Evolutionary conservation across 768 basidiomycete genomes (phyloP), one percentile per base, ranked within the genome.

Genomic region (Crassisporium funariophilum): DNA sequence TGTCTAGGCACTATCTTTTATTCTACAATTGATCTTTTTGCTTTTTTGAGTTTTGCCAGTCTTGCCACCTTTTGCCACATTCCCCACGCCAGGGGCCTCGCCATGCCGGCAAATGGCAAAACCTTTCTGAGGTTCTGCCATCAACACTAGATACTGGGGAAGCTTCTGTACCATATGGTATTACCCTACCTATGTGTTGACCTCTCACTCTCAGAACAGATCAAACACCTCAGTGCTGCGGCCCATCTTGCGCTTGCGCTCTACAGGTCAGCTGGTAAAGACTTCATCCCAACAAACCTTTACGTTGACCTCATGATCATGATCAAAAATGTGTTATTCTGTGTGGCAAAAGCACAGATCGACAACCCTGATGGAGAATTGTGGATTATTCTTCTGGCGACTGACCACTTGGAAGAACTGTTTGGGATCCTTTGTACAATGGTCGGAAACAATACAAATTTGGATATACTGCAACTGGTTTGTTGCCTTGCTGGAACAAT

Each of bases 401-500:
- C 71, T 0, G 66, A 75, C 47, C 56, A 64, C 0, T 56, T 71
- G 1, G 68, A 74, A 45, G 52, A 49, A 9, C 41, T 68, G 0
- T 73, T 70, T 52, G 69, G 71, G 1, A 57, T 69, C 17, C 49
- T 70, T 11, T 49, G 64, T 0, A 71, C 69, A 4, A 66, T 66
- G 56, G 49, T 70, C 35, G 67, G 70, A 0, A 69, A 63, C 24
- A 66, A 73, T 27, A 35, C 57, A 33, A 62, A 57, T 41, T 27
- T 62, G 17, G 49, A 64, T 45, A 43, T 64, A 33, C 44, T 55
- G 13, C 59, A 67, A 38, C 53, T 69, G 6, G 53, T 41, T 4
- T 22, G 6, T 15, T 58, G 66, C 5, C 27, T 64, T 8, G 53
- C 62, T 10, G 61, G 60, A 8, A 54, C 64, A 0, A 58, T 57